Evolutionary conservation across 2,329 filamentous ascomycete genomes (phyloP), one percentile per base, ranked within the genome.

Genomic region (Neopestalotiopsis sp.): DNA sequence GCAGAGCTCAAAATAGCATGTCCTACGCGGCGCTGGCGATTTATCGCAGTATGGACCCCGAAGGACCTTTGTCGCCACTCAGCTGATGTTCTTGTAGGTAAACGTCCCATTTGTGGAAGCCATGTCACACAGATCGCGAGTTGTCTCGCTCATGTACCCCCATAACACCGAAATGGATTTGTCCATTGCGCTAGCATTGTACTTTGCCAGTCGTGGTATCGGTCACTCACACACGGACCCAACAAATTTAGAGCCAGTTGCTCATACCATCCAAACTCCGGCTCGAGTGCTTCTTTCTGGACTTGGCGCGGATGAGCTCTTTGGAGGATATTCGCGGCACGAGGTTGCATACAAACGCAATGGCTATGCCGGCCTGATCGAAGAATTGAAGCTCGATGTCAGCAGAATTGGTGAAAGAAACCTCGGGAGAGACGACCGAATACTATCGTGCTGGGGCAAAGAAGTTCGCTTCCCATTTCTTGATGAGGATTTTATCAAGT

Each of bases 111-210:
- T 95, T 77, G 77, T 84, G 5, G 92, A 97, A 74, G 92, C 91
- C 0, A 77, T 90, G 58, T 84, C 86, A 2, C 92, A 97, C 74
- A 89, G 93, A 70, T 76, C 86, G 3, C 86, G 86, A 32, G 88
- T 99, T 24, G 87, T 95, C 49, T 86, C 89, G 2, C 84, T 99
- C 20, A 98, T 99, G 79, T 87, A 92, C 73, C 96, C 96, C 0
- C 96, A 99, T 80, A 95, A 97, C 73, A 99, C 96, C 0, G 96
- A 99, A 80, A 99, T 99, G 96, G 96, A 99, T 76, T 85, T 99
- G 0, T 99, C 96, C 3, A 99, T 99, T 74, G 92, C 93, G 0
- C 92, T 89, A 74, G 96, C 96, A 0, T 85, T 99, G n/a, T 98
- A 98, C 79, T 99, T 99, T 82, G 94, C 96, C 5, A 91, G 95